A percentile compares a stretch with the other conserved stretches of the same genome.
Conservation (phyloP, 176 grass and related monocot species). For the maize (Zea mays) region Zm-B73-REFERENCE-NAM-5.0 NC_050102.1:176326001-176326500, state of each 20-base stretch:
- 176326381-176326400: no score
- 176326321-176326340: no score
- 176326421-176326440: no score
- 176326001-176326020: not conserved
- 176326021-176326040: not conserved
- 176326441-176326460: no score
- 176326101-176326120: not conserved
- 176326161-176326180: not conserved
- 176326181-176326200: conserved; percentile 9
- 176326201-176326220: conserved; percentile 25
- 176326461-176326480: no score
- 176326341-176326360: no score
- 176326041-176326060: not conserved
- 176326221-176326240: not conserved
- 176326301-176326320: not conserved
- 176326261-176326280: not conserved
- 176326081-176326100: not conserved
- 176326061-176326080: no score
- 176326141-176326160: not conserved
- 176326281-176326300: not conserved
- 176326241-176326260: not conserved
- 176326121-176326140: conserved; percentile 6
- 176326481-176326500: no score
- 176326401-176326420: no score
- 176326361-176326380: no score